Evolutionary conservation across 1,284 basidiomycete species (phyloP).

Genomic region (Neotropicomus parvogracilis): DNA sequence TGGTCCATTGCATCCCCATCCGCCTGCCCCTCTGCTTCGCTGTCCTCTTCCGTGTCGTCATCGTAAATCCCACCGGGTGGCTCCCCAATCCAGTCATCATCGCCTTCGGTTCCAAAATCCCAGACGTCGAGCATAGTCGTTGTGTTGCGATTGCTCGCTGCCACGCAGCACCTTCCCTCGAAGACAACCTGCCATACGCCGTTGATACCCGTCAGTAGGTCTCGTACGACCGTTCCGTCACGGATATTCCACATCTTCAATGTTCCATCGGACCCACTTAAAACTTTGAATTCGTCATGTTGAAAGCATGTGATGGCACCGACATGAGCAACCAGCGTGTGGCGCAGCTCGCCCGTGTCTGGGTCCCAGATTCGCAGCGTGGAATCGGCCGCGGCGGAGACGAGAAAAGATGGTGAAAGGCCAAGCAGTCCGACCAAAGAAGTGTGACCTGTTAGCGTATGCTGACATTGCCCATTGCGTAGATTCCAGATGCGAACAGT

Average conservation of each 20-base stretch:
- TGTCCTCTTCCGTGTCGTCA: conserved; percentile 52
- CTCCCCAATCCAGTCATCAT: conserved; percentile 55
- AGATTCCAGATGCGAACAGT: conserved; percentile 93
- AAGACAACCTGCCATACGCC: conserved; percentile 97
- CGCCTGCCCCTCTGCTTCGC: conserved; percentile 48
- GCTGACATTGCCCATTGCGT: conserved; percentile 72
- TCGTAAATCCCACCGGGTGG: conserved; percentile 50
- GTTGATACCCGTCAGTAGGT: conserved; percentile 82
- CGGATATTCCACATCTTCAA: conserved; percentile 95
- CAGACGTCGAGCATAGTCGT: conserved; percentile 80
- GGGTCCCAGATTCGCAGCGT: conserved; percentile 93
- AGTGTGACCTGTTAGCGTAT: conserved; percentile 81
- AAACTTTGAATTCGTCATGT: conserved; percentile 93
- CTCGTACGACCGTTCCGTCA: conserved; percentile 79
- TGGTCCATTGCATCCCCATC: conserved; percentile 68
- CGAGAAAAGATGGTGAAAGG: conserved; percentile 82
- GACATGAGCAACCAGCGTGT: conserved; percentile 82
- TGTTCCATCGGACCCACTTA: conserved; percentile 92
- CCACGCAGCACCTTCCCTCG: conserved; percentile 88
- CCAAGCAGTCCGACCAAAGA: conserved; percentile 86
- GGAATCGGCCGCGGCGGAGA: conserved; percentile 92
- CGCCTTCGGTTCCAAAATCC: conserved; percentile 75
- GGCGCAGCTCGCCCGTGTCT: conserved; percentile 70
- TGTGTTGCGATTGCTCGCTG: conserved; percentile 81
- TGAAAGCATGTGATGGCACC: conserved; percentile 97